Conservation (phyloP, 805 yeast species). For the Candida ipomoeae region DNA sequence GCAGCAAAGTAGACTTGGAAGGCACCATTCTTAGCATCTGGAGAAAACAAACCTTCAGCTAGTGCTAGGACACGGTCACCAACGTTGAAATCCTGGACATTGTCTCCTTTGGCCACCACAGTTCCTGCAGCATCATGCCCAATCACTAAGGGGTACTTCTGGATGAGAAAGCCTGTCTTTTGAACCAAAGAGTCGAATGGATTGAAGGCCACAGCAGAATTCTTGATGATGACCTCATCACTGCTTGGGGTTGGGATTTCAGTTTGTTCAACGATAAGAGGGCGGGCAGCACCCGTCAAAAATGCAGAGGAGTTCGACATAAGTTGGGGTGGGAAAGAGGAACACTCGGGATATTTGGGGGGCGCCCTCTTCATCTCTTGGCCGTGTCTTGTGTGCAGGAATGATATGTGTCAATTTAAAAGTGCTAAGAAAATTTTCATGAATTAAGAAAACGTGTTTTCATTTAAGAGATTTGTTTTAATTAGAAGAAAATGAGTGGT, state of each 20-base stretch:
- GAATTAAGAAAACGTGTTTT: too few species aligned
- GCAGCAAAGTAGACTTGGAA: conserved; percentile 10
- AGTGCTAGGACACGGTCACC: conserved; percentile 11
- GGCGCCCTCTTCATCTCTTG: too few species aligned
- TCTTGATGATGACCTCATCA: conserved; percentile 9
- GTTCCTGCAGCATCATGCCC: conserved; percentile 11
- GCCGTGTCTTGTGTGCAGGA: not conserved
- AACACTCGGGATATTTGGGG: not conserved
- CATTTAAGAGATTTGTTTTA: too few species aligned
- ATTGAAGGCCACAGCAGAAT: conserved; percentile 8
- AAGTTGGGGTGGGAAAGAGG: not conserved
- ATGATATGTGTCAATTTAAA: too few species aligned
- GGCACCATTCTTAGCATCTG: conserved; percentile 11
- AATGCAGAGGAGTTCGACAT: not conserved
- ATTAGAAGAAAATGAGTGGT: too few species aligned
- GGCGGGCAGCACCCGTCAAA: not conserved
- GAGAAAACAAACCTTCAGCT: conserved; percentile 11
- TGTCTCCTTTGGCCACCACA: conserved; percentile 8
- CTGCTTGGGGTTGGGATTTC: conserved; percentile 5
- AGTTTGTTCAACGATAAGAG: not conserved
- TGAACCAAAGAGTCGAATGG: conserved; percentile 7
- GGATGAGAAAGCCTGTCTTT: conserved; percentile 7
- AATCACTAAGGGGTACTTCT: conserved; percentile 8
- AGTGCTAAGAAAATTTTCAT: too few species aligned
- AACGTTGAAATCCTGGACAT: not conserved